Base-by-base conservation (phyloP, 1,139 yeast genomes). In the Entelexis sorbosivorans region DNA sequence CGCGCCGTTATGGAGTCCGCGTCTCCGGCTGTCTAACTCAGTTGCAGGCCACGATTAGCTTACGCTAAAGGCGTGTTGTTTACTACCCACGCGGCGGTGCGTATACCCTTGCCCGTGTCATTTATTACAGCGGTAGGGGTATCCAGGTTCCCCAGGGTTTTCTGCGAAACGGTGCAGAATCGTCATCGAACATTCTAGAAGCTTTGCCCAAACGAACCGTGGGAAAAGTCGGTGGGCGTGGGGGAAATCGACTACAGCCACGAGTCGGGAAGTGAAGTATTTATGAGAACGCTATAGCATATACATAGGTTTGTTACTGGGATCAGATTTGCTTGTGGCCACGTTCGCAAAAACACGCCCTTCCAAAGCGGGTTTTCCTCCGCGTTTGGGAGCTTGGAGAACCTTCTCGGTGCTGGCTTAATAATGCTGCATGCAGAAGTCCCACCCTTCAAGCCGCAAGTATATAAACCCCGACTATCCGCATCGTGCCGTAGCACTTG, bases 351-450 rank as follows among this genome's bases (percentile, higher is more conserved):
- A 22, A 22, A 22, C 24, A 5, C 6, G 4, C 4, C 6, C 24
- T 22, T 22, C 24, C 4, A 6, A 4, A 6, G 24, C 31, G 31
- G 9, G 17, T 7, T 14, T 31, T 4, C 28, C 40, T 36, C 40
- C 28, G 40, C 28, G 40, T 40, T 40, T 40, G 20, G 45, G 38
- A 33, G 38, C 26, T 33, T 44, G 47, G 47, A 50, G 56, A 52
- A 54, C 36, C 49, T 54, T 54, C 56, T 50, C 44, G 56, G 45
- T 31, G 40, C 13, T 19, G 20, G 38, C 19, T 50, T 51, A 49
- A 19, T 47, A 47, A 44, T 29, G 4, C 11, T 2, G 13, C 34
- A 8, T 40, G 33, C 34, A 40, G 34, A 40, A 40, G 44, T 40
- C 44, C 44, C 44, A 40, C 44, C 28, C 35, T 31, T 16, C 17